phyloP scores from a whole-genome alignment of 768 basidiomycete genomes.

The Russula abietina region DNA sequence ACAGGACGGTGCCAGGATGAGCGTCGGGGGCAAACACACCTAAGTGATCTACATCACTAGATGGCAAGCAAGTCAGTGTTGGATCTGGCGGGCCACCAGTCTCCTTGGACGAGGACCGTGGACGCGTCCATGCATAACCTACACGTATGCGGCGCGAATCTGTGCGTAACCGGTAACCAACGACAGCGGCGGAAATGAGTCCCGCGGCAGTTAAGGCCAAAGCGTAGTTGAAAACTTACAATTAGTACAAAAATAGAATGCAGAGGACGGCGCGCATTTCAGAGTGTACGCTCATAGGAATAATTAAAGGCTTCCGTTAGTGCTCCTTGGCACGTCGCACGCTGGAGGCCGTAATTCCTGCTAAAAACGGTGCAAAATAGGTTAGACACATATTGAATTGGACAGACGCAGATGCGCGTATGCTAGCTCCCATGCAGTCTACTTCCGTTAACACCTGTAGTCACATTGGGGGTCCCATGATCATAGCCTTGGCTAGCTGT shows the following conservation, averaged over 20 bases:
- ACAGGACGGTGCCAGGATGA: neutral
- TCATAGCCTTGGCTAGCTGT: too few relatives aligned
- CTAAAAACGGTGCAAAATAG: neutral
- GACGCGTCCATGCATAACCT: too few relatives aligned
- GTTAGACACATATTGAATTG: too few relatives aligned
- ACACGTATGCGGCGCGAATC: neutral
- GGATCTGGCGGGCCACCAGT: neutral
- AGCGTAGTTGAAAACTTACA: neutral
- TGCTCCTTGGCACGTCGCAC: neutral
- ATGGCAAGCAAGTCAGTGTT: neutral
- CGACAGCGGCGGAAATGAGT: neutral
- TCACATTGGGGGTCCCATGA: too few relatives aligned
- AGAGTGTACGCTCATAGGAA: neutral
- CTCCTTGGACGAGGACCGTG: neutral
- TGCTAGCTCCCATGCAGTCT: too few relatives aligned
- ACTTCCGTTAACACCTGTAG: too few relatives aligned
- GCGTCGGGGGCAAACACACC: neutral
- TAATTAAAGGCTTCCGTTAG: neutral
- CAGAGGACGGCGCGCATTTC: neutral
- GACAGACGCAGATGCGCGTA: neutral
- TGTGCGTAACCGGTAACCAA: neutral
- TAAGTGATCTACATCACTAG: neutral
- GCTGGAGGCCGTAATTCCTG: neutral
- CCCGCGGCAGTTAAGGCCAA: neutral
- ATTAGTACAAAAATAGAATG: neutral